Evolutionary conservation across 2,329 filamentous ascomycete genomes (phyloP).

Genomic region (Rhynchosporium secalis): DNA sequence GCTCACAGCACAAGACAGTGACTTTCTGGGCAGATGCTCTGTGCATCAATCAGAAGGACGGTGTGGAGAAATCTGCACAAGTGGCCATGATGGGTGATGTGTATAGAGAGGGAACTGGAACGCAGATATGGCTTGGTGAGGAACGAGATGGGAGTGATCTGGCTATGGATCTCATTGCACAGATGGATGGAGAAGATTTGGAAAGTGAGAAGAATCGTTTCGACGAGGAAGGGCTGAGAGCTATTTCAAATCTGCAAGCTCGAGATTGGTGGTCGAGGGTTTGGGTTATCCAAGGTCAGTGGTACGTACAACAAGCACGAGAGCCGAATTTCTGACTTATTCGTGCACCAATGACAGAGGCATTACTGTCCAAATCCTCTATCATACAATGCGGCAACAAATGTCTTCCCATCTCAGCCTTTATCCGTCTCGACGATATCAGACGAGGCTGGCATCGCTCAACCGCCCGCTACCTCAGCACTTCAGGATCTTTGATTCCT

Average conservation of each 20-base stretch:
- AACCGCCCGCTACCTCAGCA: neutral
- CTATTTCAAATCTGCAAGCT: neutral
- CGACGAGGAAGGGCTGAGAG: conserved; percentile 2
- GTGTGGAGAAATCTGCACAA: conserved; percentile 14
- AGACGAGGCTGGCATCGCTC: neutral
- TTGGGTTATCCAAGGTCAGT: conserved; percentile 10
- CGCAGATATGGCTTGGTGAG: conserved; percentile 17
- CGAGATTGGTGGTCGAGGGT: conserved; percentile 8
- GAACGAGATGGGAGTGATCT: conserved; percentile 8
- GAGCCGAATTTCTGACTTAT: neutral
- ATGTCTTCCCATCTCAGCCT: neutral
- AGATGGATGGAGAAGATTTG: conserved; percentile 9
- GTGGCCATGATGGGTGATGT: conserved; percentile 20
- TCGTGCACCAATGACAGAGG: neutral
- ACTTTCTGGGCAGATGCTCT: conserved; percentile 24
- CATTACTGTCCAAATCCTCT: neutral
- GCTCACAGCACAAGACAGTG: neutral
- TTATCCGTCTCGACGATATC: conserved; percentile 5
- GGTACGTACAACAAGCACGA: neutral
- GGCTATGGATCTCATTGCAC: conserved; percentile 1
- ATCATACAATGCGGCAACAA: conserved; percentile 1
- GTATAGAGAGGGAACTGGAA: conserved; percentile 9
- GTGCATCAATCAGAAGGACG: conserved; percentile 21
- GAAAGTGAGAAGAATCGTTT: conserved; percentile 5
- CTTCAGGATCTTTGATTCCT: neutral